Conservation (phyloP, 1,284 basidiomycete species). For the Tranzscheliella williamsii region DNA sequence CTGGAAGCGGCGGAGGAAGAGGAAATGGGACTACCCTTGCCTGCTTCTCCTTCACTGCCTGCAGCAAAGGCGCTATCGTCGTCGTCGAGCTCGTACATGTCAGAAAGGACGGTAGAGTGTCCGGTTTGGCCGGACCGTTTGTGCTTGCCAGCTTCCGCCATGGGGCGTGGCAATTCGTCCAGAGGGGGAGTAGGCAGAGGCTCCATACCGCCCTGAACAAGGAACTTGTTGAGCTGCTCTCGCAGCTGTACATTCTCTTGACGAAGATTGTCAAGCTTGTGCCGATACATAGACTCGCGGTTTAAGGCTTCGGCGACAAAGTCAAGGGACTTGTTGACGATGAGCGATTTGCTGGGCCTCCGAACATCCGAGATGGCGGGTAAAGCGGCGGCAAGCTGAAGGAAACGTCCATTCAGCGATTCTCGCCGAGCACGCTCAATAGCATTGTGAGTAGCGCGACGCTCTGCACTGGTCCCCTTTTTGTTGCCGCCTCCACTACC, state of each 20-base stretch:
- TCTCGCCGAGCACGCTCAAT: constrained; percentile 54
- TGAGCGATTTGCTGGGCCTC: constrained; percentile 49
- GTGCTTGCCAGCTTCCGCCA: constrained; percentile 30
- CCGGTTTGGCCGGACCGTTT: constrained; percentile 11
- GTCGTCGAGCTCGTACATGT: constrained; percentile 31
- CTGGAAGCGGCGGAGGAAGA: constrained; percentile 21
- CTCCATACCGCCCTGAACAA: constrained; percentile 36
- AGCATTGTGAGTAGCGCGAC: constrained; percentile 52
- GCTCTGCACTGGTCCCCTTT: constrained; percentile 50
- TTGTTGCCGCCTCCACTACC: constrained; percentile 50
- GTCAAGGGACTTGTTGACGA: constrained; percentile 53
- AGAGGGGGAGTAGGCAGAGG: constrained; percentile 16
- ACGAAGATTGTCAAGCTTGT: constrained; percentile 40
- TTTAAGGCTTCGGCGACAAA: constrained; percentile 50
- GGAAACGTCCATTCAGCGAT: constrained; percentile 50
- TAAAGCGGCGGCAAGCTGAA: constrained; percentile 45
- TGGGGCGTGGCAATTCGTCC: constrained; percentile 30
- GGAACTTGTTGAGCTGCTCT: constrained; percentile 45
- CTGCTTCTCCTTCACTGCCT: constrained; percentile 33
- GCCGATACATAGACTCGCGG: constrained; percentile 42
- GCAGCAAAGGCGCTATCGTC: constrained; percentile 26
- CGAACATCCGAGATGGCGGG: constrained; percentile 50
- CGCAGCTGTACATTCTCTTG: constrained; percentile 41
- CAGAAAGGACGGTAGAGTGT: constrained; percentile 4
- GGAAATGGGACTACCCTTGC: constrained; percentile 30